Conservation (phyloP, 495 filamentous ascomycete genomes). For the Penicillium cinerascens region DNA sequence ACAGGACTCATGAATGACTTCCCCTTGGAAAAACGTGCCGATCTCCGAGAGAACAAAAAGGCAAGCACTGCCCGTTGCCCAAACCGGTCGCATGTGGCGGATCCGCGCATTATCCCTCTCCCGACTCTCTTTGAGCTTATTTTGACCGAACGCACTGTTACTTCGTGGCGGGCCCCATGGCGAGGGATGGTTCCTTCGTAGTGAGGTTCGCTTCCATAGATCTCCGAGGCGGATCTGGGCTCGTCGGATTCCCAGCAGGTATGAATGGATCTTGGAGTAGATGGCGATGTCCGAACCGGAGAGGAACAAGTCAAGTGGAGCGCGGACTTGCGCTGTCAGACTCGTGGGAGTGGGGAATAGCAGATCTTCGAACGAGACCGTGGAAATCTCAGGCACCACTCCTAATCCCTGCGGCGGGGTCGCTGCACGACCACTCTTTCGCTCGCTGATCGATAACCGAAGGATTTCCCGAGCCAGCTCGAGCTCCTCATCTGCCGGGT, state of each 20-base stretch:
- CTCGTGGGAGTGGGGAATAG: slow-evolving; percentile 73
- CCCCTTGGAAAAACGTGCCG: slow-evolving; percentile 82
- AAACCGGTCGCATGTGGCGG: slow-evolving; percentile 68
- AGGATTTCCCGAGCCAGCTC: slow-evolving; percentile 78
- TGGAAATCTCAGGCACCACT: slow-evolving; percentile 29
- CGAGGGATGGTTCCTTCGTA: slow-evolving; percentile 71
- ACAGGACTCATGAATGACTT: slow-evolving; percentile 79
- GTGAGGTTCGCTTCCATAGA: slow-evolving; percentile 76
- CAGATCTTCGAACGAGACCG: slow-evolving; percentile 66
- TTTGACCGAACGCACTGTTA: slow-evolving; percentile 53
- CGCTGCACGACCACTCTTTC: slow-evolving; percentile 18
- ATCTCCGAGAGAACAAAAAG: slow-evolving; percentile 85
- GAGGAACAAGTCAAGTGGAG: slow-evolving; percentile 86
- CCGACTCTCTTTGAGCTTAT: slow-evolving; percentile 52
- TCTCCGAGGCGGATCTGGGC: slow-evolving; percentile 77
- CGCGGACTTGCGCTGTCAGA: slow-evolving; percentile 68
- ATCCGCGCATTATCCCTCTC: slow-evolving; percentile 56
- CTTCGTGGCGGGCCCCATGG: slow-evolving; percentile 63
- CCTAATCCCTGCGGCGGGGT: slow-evolving; percentile 33
- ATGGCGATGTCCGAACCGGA: slow-evolving; percentile 65
- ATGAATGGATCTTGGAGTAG: slow-evolving; percentile 82
- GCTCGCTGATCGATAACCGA: slow-evolving; percentile 56
- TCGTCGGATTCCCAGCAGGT: slow-evolving; percentile 77
- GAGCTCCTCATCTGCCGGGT: slow-evolving; percentile 68
- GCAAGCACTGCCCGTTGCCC: slow-evolving; percentile 80